Evolutionary conservation across 768 basidiomycete genomes (phyloP).

Genomic region (Rhizopogon salebrosus): DNA sequence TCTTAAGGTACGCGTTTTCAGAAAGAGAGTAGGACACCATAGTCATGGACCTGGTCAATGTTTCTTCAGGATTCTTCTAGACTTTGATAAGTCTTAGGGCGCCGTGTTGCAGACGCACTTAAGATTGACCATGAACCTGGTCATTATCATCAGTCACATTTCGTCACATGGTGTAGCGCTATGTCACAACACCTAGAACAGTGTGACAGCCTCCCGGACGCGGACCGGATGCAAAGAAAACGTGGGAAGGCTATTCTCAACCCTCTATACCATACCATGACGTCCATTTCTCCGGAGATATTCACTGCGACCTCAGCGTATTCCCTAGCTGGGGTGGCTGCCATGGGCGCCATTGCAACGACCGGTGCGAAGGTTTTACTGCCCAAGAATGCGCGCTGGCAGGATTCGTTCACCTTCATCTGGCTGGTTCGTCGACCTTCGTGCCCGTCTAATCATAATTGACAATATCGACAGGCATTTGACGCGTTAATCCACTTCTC

Average conservation of each 20-base stretch:
- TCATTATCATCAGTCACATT: too few species aligned
- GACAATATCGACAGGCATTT: conserved; percentile 47
- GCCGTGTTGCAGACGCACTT: not conserved
- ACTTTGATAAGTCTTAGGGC: not conserved
- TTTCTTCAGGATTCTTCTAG: not conserved
- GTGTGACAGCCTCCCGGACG: too few species aligned
- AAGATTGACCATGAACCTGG: too few species aligned
- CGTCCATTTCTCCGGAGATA: conserved; percentile 16
- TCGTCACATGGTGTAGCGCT: not conserved
- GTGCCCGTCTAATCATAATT: not conserved
- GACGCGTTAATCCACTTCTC: conserved; percentile 77
- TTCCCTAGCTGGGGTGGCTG: conserved; percentile 57
- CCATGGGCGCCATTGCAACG: conserved; percentile 46
- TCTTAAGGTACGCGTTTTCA: conserved; percentile 63
- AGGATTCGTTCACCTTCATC: conserved; percentile 67
- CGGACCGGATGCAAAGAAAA: not conserved
- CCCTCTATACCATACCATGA: conserved; percentile 9
- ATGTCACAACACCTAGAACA: too few species aligned
- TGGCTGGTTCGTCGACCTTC: conserved; percentile 55
- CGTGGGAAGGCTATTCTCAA: not conserved
- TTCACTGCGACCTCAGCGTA: conserved; percentile 60
- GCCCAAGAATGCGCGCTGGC: conserved; percentile 57
- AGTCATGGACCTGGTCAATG: not conserved
- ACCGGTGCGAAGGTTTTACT: conserved; percentile 50
- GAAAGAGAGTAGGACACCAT: conserved; percentile 48